phyloP scores from a whole-genome alignment of 2,329 filamentous ascomycete genomes.

The Alternaria gansuensis region DNA sequence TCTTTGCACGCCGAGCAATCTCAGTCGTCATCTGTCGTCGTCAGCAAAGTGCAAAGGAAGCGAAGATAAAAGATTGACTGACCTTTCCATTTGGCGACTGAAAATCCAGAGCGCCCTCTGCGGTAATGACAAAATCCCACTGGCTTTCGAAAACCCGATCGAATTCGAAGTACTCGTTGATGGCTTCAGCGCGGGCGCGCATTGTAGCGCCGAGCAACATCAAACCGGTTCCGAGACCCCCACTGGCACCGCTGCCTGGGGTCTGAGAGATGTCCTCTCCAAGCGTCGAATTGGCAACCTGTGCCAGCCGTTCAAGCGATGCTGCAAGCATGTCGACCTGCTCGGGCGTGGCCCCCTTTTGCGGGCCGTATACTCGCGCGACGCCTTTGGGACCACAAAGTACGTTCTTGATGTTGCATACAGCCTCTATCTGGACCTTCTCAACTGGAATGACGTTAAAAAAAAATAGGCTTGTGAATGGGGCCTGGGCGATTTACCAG shows the following conservation, averaged over 20 bases:
- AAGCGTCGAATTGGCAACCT: conserved; percentile 48
- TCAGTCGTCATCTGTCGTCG: conserved; percentile 60
- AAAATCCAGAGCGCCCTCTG: conserved; percentile 63
- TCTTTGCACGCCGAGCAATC: conserved; percentile 60
- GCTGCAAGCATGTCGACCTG: conserved; percentile 56
- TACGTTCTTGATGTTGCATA: conserved; percentile 63
- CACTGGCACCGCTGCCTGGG: conserved; percentile 63
- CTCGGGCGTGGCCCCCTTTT: conserved; percentile 60
- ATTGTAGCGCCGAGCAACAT: conserved; percentile 59
- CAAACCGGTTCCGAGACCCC: conserved; percentile 63
- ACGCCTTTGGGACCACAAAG: conserved; percentile 61
- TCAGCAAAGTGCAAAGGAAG: conserved; percentile 1
- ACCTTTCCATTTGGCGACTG: conserved; percentile 60
- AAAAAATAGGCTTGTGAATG: not conserved
- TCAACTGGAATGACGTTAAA: conserved; percentile 25
- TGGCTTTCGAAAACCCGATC: conserved; percentile 56
- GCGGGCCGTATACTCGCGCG: conserved; percentile 61
- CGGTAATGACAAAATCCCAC: conserved; percentile 63
- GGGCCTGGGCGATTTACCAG: conserved; percentile 24
- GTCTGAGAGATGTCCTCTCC: conserved; percentile 50
- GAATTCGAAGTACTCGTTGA: conserved; percentile 62
- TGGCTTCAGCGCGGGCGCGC: conserved; percentile 60
- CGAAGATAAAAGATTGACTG: not conserved
- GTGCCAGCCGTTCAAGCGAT: conserved; percentile 57
- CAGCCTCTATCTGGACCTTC: conserved; percentile 58